A percentile compares a stretch with the other conserved stretches of the same genome.
Conservation (phyloP, 2,329 filamentous ascomycete genomes). For the Colletotrichum cordylinicola region DNA sequence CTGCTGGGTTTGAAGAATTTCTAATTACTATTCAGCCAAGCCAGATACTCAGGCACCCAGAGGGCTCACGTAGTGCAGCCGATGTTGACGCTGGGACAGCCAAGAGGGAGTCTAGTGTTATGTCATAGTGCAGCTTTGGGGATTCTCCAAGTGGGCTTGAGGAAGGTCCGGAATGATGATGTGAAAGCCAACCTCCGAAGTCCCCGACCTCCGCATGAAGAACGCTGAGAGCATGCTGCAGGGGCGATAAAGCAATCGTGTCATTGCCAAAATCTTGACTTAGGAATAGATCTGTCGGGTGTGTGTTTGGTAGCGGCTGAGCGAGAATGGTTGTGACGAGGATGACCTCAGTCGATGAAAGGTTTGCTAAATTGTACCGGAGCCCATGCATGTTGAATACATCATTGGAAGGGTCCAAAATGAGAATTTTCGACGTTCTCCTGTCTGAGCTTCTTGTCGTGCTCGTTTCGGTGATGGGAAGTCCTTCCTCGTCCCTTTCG, state of each 20-base stretch:
- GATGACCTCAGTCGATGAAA: not conserved
- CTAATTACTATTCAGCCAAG: not conserved
- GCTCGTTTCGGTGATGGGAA: not conserved
- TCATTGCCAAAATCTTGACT: not conserved
- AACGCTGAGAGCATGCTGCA: not conserved
- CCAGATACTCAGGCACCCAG: not conserved
- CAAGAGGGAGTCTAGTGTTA: not conserved
- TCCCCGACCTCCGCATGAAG: not conserved
- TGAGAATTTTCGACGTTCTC: not conserved
- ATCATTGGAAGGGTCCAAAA: not conserved
- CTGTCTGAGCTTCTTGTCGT: not conserved
- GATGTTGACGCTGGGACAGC: rapidly evolving
- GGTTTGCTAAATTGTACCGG: not conserved
- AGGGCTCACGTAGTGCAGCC: not conserved
- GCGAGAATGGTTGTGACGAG: not conserved
- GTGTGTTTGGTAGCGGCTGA: not conserved
- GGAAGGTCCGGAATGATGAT: not conserved
- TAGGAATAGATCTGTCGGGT: not conserved
- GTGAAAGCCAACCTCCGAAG: not conserved
- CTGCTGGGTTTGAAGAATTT: not conserved
- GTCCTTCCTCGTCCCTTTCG: not conserved
- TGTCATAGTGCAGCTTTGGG: not conserved
- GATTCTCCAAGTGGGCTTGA: not conserved
- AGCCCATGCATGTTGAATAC: not conserved
- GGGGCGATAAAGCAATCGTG: rapidly evolving